Evolutionary conservation across 306 rosid species (phyloP).

Genomic region (Vachellia pachyceras): DNA sequence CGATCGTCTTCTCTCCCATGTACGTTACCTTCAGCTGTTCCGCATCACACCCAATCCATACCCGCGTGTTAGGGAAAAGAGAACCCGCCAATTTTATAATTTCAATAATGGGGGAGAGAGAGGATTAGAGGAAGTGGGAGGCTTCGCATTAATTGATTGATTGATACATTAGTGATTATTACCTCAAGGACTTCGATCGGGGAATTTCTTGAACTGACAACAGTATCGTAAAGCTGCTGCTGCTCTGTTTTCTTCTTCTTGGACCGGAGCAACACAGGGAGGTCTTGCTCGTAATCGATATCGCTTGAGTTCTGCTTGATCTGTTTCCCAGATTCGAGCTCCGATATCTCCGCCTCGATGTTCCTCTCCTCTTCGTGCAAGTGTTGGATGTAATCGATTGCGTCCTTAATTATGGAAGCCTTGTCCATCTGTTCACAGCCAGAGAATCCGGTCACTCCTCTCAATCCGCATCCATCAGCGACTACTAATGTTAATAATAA

Average conservation of each 20-base stretch:
- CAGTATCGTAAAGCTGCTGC: constrained; percentile 46
- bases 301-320: constrained; percentile 43
- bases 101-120: constrained; percentile 41
- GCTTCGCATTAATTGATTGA: not conserved
- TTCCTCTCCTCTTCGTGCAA: constrained; percentile 80
- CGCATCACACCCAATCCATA: not conserved
- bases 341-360: constrained; percentile 72
- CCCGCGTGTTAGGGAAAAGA: not conserved
- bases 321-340: constrained; percentile 72
- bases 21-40: constrained; percentile 70
- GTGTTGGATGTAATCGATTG: constrained; percentile 79
- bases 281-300: constrained; percentile 55
- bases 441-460: not conserved
- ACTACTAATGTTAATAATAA: not conserved
- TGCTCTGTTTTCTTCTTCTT: constrained; percentile 77
- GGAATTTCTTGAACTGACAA: constrained; percentile 52
- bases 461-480: too few relatives aligned
- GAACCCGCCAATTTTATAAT: constrained; percentile 10
- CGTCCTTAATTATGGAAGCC: constrained; percentile 95
- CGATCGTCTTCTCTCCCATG: constrained; percentile 78
- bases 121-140: not conserved
- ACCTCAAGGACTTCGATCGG: constrained; percentile 83
- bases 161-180: not conserved
- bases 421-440: constrained; percentile 76
- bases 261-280: constrained; percentile 65